Evolutionary conservation across 129 eudicot species (phyloP).

Genomic region (Helianthus annuus): DNA sequence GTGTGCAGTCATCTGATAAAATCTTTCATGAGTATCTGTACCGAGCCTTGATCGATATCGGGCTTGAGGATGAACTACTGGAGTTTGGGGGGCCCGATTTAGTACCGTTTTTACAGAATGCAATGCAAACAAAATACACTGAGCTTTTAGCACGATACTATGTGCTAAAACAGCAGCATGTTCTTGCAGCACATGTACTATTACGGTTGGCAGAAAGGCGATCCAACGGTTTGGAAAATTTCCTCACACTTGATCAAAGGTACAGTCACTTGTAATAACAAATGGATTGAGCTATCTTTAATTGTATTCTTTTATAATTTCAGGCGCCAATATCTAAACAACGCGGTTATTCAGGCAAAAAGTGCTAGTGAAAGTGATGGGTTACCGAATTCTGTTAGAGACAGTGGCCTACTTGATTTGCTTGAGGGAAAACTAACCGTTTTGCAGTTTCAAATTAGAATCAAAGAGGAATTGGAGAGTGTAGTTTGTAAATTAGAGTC

Average conservation of each 20-base stretch:
- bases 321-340: slow-evolving; percentile 95
- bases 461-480: slow-evolving; percentile 73
- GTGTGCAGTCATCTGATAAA: slow-evolving; percentile 93
- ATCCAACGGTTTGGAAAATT: slow-evolving; percentile 54
- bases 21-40: slow-evolving; percentile 86
- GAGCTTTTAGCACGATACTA: slow-evolving; percentile 98
- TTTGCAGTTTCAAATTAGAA: slow-evolving; percentile 81
- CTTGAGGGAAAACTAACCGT: slow-evolving; percentile 95
- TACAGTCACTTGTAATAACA: background rate
- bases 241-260: slow-evolving; percentile 87
- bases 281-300: background rate
- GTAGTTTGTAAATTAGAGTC: slow-evolving; percentile 61
- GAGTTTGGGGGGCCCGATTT: slow-evolving; percentile 95
- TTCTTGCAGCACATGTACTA: slow-evolving; percentile 92
- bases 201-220: slow-evolving; percentile 87
- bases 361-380: slow-evolving; percentile 69
- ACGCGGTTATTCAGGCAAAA: slow-evolving; percentile 94
- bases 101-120: slow-evolving; percentile 81
- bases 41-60: slow-evolving; percentile 68
- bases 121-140: slow-evolving; percentile 70
- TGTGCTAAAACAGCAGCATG: slow-evolving; percentile 86
- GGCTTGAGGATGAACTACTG: slow-evolving; percentile 89
- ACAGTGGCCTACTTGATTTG: slow-evolving; percentile 82
- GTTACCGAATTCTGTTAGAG: slow-evolving; percentile 53
- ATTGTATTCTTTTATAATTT: slow-evolving; percentile 13